A percentile compares a stretch with the other conserved stretches of the same genome.
Evolutionary conservation across 139 green algal species (phyloP).

Genomic region (Coelastrella sp.): DNA sequence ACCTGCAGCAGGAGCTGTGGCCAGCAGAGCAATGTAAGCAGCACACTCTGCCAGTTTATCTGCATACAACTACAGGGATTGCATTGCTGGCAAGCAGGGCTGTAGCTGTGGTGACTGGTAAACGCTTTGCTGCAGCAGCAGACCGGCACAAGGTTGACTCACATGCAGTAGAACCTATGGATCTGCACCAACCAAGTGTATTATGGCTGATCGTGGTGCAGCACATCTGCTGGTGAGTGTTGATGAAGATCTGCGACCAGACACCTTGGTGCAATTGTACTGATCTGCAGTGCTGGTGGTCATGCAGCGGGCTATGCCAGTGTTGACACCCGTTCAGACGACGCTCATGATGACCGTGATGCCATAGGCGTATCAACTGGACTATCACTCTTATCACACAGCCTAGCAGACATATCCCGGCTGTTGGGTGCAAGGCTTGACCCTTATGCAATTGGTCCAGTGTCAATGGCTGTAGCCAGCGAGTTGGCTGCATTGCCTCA

Average conservation of each 20-base stretch:
- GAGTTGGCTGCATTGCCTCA: conserved; percentile 20
- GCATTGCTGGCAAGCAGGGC: not conserved
- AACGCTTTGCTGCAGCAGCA: too few species aligned
- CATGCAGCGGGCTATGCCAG: conserved; percentile 46
- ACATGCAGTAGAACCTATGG: too few species aligned
- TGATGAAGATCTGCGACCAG: too few species aligned
- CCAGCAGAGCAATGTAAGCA: conserved; percentile 50
- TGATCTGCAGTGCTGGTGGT: not conserved
- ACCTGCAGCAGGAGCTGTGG: conserved; percentile 55
- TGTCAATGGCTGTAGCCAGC: conserved; percentile 54
- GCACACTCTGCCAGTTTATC: not conserved
- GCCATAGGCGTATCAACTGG: conserved; percentile 46
- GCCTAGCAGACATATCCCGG: conserved; percentile 55
- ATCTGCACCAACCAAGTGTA: too few species aligned
- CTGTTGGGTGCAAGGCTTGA: conserved; percentile 66
- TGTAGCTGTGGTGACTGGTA: too few species aligned
- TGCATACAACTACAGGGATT: not conserved
- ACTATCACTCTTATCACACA: conserved; percentile 68
- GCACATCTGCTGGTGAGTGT: too few species aligned
- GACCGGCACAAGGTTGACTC: too few species aligned
- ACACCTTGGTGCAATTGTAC: too few species aligned
- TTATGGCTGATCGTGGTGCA: too few species aligned
- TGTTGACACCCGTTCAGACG: not conserved
- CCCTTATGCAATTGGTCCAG: conserved; percentile 67
- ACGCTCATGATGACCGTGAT: conserved; percentile 2